Conservation (phyloP, 2,329 filamentous ascomycete species). For the Clarireedia paspali region DNA sequence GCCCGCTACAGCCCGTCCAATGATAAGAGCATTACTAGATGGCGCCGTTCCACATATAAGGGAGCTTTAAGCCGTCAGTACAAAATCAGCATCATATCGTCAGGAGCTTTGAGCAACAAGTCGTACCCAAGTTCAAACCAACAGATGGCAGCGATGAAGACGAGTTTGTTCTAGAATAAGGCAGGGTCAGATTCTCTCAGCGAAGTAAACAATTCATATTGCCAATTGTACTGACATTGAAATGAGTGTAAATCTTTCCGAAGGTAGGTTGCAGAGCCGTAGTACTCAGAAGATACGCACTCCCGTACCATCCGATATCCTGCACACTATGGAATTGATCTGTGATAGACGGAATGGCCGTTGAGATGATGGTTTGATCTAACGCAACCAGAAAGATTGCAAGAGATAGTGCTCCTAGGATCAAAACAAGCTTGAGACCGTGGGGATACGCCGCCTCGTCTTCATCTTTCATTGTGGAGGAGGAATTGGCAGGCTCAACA, state of each 20-base stretch:
- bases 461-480: background rate
- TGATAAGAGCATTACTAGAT: conserved; percentile 25
- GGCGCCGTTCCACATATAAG: conserved; percentile 25
- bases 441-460: background rate
- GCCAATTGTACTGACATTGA: background rate
- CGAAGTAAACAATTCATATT: too few relatives aligned
- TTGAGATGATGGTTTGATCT: conserved; percentile 31
- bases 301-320: conserved; percentile 40
- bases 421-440: conserved; percentile 21
- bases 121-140: conserved; percentile 24
- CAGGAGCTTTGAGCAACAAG: background rate
- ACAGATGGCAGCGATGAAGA: conserved; percentile 23
- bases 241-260: conserved; percentile 28
- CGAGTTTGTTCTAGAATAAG: conserved; percentile 21
- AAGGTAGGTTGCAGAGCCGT: conserved; percentile 27
- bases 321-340: conserved; percentile 32
- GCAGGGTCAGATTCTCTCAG: background rate
- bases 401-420: conserved; percentile 23
- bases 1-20: conserved; percentile 28
- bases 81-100: background rate
- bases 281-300: conserved; percentile 32
- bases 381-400: conserved; percentile 24
- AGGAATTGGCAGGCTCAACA: background rate
- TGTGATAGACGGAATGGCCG: conserved; percentile 33
- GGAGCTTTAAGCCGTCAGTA: conserved; percentile 4